Base-by-base conservation (phyloP, 495 filamentous ascomycete genomes). In the Lophiostoma macrostomum region DNA sequence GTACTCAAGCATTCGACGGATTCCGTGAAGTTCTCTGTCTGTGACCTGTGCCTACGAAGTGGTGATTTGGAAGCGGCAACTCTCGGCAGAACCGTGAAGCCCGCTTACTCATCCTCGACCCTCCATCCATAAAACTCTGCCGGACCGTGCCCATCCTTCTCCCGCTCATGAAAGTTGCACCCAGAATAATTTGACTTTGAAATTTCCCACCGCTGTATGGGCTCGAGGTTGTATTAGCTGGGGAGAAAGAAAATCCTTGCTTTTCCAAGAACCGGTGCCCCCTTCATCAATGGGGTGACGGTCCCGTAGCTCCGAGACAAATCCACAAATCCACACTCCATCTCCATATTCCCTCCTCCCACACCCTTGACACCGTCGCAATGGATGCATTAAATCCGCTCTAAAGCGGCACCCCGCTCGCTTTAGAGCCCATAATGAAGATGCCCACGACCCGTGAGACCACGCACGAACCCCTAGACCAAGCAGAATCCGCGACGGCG, bases 141-240 rank as follows among this genome's bases (percentile, higher is more conserved):
- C 36, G 10, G 7, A 8, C 30, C 10, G 6, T 3, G 28, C 27
- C 8, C 32, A 1, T 0, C 23, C 24, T 31, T 48, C 47, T 57
- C 64, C 40, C 50, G 28, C 31, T 64, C 55, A 37, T 50, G 74
- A 84, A 85, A 85, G 79, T 85, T 85, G 67, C 55, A 81, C 79
- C 81, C 78, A 76, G 76, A 71, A 38, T 32, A 85, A 81, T 83
- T 84, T 84, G 83, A 78, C 83, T 75, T 72, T 22, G 38, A 42
- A 39, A n/a, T n/a, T n/a, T n/a, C 31, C 36, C 63, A 22, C 32
- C 20, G 12, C 60, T 73, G 70, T 61, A 75, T 77, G 75, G 71
- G 70, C 76, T 73, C 57, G 64, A 70, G 69, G 82, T 82, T 85
- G 82, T 79, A 85, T 74, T 77, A 80, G 68, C 80, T 81, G 80